These are phyloP conservation scores for Backusella australiensis DNA, from an alignment of 192 early-diverging fungal species.

Conservation along the genomic window DNA sequence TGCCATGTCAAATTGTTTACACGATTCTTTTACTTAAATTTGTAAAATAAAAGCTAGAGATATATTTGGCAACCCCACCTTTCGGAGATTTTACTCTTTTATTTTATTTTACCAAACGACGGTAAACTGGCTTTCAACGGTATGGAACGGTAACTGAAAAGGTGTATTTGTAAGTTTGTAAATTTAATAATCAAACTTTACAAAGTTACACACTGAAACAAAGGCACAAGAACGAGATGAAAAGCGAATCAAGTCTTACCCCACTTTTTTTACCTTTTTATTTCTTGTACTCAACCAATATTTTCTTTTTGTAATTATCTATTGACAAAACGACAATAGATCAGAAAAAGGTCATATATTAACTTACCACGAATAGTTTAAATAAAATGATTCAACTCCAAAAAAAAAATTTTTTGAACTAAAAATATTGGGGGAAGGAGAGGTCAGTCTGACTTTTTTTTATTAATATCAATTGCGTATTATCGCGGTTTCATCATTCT, in stretches of 20 bases:
- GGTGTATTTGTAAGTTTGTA: neutral
- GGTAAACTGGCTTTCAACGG: constrained; percentile 1
- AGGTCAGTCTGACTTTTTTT: neutral
- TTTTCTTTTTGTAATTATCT: neutral
- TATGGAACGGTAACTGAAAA: neutral
- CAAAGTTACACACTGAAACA: neutral
- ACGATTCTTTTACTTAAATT: neutral
- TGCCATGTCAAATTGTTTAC: neutral
- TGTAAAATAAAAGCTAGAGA: neutral
- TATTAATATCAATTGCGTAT: neutral
- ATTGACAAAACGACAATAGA: neutral
- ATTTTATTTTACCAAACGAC: neutral
- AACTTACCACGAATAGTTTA: neutral
- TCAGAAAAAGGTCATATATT: neutral
- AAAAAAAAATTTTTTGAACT: neutral
- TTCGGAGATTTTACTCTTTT: neutral
- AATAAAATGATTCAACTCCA: neutral
- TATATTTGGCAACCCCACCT: neutral
- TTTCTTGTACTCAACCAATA: neutral
- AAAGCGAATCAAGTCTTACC: neutral
- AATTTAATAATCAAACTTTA: neutral
- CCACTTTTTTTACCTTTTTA: constrained; percentile 3
- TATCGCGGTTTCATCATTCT: neutral
- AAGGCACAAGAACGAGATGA: neutral
- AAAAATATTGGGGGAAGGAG: neutral